phyloP scores from a whole-genome alignment of 139 green algal species.

The Chlorella sorokiniana region DNA sequence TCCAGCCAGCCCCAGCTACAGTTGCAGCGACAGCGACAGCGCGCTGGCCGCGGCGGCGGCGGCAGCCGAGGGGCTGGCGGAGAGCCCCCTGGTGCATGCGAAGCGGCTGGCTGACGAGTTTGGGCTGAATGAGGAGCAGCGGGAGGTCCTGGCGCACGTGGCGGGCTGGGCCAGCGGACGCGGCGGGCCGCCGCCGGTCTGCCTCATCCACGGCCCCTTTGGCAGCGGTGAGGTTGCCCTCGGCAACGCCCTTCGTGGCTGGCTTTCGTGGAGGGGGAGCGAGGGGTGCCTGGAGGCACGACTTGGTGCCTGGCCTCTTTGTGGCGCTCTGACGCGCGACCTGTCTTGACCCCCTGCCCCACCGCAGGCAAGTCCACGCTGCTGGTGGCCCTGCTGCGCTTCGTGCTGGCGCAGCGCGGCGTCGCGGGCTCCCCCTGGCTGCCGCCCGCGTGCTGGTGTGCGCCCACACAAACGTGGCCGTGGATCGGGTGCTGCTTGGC shows the following conservation, averaged over 20 bases:
- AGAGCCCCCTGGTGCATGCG: constrained; percentile 7
- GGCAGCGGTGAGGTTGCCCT: constrained; percentile 43
- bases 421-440: constrained; percentile 12
- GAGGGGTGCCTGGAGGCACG: too few relatives aligned
- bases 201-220: constrained; percentile 78
- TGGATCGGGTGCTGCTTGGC: constrained; percentile 78
- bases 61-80: constrained; percentile 14
- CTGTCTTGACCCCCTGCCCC: not conserved
- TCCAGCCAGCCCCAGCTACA: constrained; percentile 18
- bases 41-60: not conserved
- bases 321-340: not conserved
- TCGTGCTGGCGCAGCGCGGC: constrained; percentile 48
- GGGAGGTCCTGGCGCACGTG: constrained; percentile 46
- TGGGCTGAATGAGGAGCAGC: constrained; percentile 70
- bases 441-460: constrained; percentile 69
- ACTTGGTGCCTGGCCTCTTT: too few relatives aligned
- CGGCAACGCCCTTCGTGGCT: too few relatives aligned
- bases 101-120: constrained; percentile 24
- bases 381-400: constrained; percentile 74
- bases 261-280: too few relatives aligned
- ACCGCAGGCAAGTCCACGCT: constrained; percentile 77
- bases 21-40: not conserved
- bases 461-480: constrained; percentile 89
- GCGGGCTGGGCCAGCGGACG: constrained; percentile 39
- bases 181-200: constrained; percentile 51